Base-by-base conservation (phyloP, 805 yeast species). In the Candida odintsovae region DNA sequence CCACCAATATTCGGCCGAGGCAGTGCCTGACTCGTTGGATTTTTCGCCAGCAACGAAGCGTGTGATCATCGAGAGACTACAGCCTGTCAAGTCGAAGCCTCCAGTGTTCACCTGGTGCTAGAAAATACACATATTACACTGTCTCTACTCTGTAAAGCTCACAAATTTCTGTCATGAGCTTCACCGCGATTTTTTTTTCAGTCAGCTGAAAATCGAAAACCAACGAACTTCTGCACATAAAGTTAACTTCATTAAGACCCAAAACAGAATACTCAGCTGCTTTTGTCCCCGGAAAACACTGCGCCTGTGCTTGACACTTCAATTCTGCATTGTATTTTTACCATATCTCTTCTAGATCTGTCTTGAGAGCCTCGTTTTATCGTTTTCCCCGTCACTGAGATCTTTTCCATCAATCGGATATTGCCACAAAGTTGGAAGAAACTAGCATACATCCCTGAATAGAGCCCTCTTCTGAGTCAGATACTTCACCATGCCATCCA, bases 61-160 rank as follows among this genome's bases (percentile, higher is more conserved):
- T 38, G 86, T 80, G 4, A 72, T 82, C 4, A 75, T 82, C 5
- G 89, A 83, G 59, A 63, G 86, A 43, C 56, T 83, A 23, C 80
- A 78, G 54, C 71, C 76, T 15, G 82, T 76, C 4, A 68, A 69
- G 8, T 66, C 75, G 4, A 75, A 70, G 50, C 80, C 83, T 0
- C 87, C 89, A 0, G 78, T 83, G 1, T 81, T 82, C 50, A 80
- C 87, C 1, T 82, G 87, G 79, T 82, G 87, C 55, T 80, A 25
- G 20, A 12, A n/a, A n/a, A n/a, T n/a, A n/a, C n/a, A n/a, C n/a
- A n/a, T n/a, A n/a, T n/a, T n/a, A n/a, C n/a, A n/a, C n/a, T n/a
- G n/a, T n/a, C n/a, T n/a, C n/a, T n/a, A n/a, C n/a, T n/a, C n/a
- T n/a, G n/a, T n/a, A n/a, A n/a, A n/a, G n/a, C n/a, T n/a, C n/a